Percentiles rank a stretch among this genome's conserved stretches.
These are phyloP conservation scores for Pleurotus sapidus DNA, from an alignment of 768 basidiomycete genomes.

Conservation along the genomic window DNA sequence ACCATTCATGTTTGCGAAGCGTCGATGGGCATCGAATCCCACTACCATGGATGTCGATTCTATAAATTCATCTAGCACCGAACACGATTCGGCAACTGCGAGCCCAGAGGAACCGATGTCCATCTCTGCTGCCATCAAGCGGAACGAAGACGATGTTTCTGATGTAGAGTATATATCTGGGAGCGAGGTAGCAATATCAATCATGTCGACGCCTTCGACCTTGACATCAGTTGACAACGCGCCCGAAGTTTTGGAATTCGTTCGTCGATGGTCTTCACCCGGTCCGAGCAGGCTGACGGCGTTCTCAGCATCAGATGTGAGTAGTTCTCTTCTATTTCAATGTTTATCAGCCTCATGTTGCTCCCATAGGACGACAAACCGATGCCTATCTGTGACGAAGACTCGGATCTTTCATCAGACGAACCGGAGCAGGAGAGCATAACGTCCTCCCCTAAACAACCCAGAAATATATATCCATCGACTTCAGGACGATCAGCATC, in stretches of 20 bases:
- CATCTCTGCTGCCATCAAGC: neutral
- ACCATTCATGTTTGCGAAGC: constrained; percentile 60
- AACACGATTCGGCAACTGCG: neutral
- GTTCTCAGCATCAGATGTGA: neutral
- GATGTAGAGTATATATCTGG: neutral
- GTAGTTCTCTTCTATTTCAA: neutral
- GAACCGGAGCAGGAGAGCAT: neutral
- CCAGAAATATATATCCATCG: constrained; percentile 26
- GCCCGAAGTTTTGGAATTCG: neutral
- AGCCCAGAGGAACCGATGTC: neutral
- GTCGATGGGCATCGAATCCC: constrained; percentile 51
- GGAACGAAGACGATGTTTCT: neutral
- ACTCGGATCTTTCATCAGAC: constrained; percentile 14
- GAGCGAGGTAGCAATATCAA: neutral
- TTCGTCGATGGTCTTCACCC: constrained; percentile 4
- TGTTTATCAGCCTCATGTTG: neutral
- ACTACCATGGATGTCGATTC: constrained; percentile 32
- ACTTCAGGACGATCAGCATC: constrained; percentile 2
- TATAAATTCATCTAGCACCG: constrained; percentile 12
- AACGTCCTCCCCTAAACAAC: constrained; percentile 10
- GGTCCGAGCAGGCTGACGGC: neutral
- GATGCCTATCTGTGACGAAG: constrained; percentile 12
- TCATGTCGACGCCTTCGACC: constrained; percentile 6
- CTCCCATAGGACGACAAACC: neutral
- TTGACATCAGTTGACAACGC: neutral